phyloP scores from a whole-genome alignment of 1,284 basidiomycete genomes.

The Moesziomyces sp. region DNA sequence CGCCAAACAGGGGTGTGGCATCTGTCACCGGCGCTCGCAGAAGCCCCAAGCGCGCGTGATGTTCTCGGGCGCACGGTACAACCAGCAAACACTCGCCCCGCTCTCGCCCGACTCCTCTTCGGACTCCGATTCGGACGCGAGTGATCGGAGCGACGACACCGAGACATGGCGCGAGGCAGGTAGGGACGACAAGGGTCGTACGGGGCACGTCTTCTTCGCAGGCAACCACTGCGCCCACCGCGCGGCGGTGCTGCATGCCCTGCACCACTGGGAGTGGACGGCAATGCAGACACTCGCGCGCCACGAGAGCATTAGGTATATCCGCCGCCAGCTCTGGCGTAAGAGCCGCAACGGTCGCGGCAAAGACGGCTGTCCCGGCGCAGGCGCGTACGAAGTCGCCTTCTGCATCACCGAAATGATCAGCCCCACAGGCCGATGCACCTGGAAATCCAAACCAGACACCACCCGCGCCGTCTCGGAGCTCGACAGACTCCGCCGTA shows the following conservation, averaged over 20 bases:
- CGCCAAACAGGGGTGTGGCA: constrained; percentile 36
- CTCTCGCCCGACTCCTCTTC: constrained; percentile 5
- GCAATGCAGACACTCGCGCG: constrained; percentile 39
- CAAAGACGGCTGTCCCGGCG: constrained; percentile 24
- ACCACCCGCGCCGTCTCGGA: constrained; percentile 4
- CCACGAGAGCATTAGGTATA: constrained; percentile 24
- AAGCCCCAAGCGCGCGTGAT: constrained; percentile 22
- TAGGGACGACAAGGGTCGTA: constrained; percentile 1
- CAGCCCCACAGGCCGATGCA: constrained; percentile 8
- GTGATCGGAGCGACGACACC: constrained; percentile 18
- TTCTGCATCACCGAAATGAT: constrained; percentile 31
- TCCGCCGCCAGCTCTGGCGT: constrained; percentile 27
- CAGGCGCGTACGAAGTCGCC: constrained; percentile 30
- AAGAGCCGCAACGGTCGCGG: constrained; percentile 13
- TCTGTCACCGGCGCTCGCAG: constrained; percentile 42
- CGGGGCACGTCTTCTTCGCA: constrained; percentile 26
- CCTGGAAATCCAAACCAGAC: constrained; percentile 3
- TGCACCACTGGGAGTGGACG: constrained; percentile 53
- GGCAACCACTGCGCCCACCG: constrained; percentile 38
- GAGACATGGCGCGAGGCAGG: constrained; percentile 32
- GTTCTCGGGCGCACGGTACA: constrained; percentile 34
- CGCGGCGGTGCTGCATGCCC: constrained; percentile 30
- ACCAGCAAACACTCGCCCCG: constrained; percentile 30
- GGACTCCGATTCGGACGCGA: constrained; percentile 1
- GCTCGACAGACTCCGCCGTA: constrained; percentile 24